Evolutionary conservation across 2,329 filamentous ascomycete species (phyloP).

Genomic region (Talaromyces sp.): DNA sequence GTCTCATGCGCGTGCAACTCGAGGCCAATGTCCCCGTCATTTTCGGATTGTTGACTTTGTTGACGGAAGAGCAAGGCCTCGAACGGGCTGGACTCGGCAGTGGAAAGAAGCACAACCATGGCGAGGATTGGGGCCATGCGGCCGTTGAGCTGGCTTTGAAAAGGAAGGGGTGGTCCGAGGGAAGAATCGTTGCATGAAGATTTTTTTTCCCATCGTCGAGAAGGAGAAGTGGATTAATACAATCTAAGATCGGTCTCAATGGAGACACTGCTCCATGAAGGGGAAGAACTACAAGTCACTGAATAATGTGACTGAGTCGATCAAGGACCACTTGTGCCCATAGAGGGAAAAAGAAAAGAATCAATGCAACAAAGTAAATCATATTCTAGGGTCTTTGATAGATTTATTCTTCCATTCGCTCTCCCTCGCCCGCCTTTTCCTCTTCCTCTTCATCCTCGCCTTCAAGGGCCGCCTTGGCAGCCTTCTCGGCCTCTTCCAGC

Average conservation of each 20-base stretch:
- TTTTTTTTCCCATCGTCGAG: not conserved
- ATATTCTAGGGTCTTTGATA: constrained; percentile 18
- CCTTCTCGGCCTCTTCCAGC: constrained; percentile 83
- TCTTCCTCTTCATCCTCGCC: constrained; percentile 78
- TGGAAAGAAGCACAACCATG: constrained; percentile 72
- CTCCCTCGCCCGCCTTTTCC: constrained; percentile 53
- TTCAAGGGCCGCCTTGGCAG: constrained; percentile 86
- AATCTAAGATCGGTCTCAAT: not conserved
- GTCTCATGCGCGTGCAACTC: constrained; percentile 89
- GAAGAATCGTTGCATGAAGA: constrained; percentile 45
- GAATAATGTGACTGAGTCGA: not conserved
- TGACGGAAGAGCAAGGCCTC: constrained; percentile 82
- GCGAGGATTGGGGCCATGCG: constrained; percentile 90
- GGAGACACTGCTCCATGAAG: not conserved
- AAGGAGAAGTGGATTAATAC: not conserved
- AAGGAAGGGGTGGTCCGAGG: constrained; percentile 76
- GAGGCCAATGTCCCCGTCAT: constrained; percentile 86
- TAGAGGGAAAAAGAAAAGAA: not conserved
- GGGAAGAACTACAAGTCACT: not conserved
- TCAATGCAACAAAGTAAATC: constrained; percentile 17
- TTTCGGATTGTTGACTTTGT: constrained; percentile 85
- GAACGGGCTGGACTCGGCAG: constrained; percentile 71
- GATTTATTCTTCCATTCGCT: constrained; percentile 84
- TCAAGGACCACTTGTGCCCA: not conserved
- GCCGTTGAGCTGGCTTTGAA: constrained; percentile 93